These are phyloP conservation scores for Cladosporium sp. DNA, from an alignment of 2,329 filamentous ascomycete genomes.

Conservation along the genomic window DNA sequence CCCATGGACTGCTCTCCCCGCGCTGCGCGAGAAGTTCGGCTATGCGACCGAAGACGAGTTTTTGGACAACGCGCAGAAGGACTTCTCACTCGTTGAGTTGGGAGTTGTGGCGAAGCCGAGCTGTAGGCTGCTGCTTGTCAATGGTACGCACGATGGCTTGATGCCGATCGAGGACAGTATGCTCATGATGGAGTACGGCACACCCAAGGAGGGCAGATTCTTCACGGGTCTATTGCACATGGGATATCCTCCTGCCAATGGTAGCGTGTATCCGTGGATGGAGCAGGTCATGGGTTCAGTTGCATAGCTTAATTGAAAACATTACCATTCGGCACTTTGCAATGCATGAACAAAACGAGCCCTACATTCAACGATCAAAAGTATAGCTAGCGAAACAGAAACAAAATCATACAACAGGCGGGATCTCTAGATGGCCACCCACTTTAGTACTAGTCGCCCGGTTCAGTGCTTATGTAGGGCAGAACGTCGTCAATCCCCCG, in stretches of 20 bases:
- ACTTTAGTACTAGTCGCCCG: too few species aligned
- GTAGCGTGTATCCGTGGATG: conserved; percentile 63
- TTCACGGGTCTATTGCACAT: conserved; percentile 65
- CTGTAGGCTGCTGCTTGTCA: conserved; percentile 60
- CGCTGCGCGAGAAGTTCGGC: conserved; percentile 64
- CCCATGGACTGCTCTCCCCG: conserved; percentile 40
- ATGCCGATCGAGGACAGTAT: conserved; percentile 70
- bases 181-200: conserved; percentile 65
- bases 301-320: not conserved
- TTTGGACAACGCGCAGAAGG: conserved; percentile 56
- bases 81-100: conserved; percentile 64
- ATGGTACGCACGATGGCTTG: conserved; percentile 65
- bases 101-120: conserved; percentile 60
- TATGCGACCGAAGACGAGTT: conserved; percentile 60
- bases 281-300: conserved; percentile 52
- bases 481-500: too few species aligned
- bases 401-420: too few species aligned
- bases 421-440: too few species aligned
- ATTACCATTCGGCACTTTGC: too few species aligned
- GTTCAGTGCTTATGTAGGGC: too few species aligned
- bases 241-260: conserved; percentile 66
- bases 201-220: conserved; percentile 67
- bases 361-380: too few species aligned
- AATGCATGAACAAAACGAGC: too few species aligned
- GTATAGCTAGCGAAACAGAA: too few species aligned